A percentile compares a stretch with the other conserved stretches of the same genome.
Evolutionary conservation across 2,329 filamentous ascomycete species (phyloP).

Genomic region (Nemania sp.): DNA sequence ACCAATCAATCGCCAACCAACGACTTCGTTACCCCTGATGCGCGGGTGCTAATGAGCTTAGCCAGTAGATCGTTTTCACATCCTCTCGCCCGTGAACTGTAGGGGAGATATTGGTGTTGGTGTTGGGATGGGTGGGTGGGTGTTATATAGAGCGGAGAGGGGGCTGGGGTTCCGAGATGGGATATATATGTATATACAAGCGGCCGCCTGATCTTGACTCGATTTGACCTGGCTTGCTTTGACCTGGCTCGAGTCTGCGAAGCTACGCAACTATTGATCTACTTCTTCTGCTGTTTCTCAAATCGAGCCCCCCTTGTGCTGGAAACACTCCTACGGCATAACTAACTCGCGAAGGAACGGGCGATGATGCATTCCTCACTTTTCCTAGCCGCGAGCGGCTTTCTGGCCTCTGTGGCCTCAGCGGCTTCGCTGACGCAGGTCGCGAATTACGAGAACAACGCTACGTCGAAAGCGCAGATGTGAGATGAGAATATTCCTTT

Average conservation of each 20-base stretch:
- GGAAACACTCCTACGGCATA: too few species aligned
- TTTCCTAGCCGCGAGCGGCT: constrained; percentile 25
- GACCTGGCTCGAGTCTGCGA: neutral
- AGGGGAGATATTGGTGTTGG: neutral
- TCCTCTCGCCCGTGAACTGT: neutral
- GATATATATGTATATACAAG: constrained; percentile 4
- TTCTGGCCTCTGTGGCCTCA: constrained; percentile 30
- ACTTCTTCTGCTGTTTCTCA: neutral
- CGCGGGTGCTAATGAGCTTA: constrained; percentile 11
- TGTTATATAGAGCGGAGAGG: neutral
- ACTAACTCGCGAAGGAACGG: neutral
- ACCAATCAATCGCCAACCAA: constrained; percentile 12
- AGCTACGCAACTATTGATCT: neutral
- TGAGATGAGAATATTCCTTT: constrained; percentile 23
- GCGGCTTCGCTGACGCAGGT: constrained; percentile 42
- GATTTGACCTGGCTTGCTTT: too few species aligned
- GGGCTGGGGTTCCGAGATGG: neutral
- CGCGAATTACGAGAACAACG: constrained; percentile 42
- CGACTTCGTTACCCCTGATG: too few species aligned
- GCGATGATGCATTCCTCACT: constrained; percentile 28
- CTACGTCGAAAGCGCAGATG: constrained; percentile 43
- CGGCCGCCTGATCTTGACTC: neutral
- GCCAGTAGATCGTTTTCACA: constrained; percentile 4
- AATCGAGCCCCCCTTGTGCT: neutral
- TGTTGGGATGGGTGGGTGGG: neutral